Evolutionary conservation across 1,284 basidiomycete species (phyloP), one percentile per base, ranked within the genome.

Genomic region (Tilletiaria anomala): DNA sequence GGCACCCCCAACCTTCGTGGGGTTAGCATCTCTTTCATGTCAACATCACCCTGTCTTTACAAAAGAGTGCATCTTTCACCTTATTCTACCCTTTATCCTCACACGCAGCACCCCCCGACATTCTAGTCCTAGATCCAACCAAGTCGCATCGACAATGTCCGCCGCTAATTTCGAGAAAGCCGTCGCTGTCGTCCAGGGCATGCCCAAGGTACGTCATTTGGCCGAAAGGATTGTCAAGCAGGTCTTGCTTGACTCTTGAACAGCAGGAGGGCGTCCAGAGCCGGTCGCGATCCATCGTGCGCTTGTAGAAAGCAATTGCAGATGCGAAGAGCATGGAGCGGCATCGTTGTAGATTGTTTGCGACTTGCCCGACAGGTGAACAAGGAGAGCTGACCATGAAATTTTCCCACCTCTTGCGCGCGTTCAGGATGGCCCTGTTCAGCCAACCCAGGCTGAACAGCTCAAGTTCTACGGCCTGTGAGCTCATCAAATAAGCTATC

Each of bases 381-480:
- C 26, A 5, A 12, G 18, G 11, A 19, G 24, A 18, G 3, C 12
- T 6, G 2, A 8, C 3, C 17, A 18, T 21, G 21, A 2, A 14
- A 35, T 16, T 4, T 17, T 6, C 37, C 5, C 29, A 3, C 16
- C 23, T 24, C 8, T 36, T 42, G 17, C 4, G 5, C 37, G 14
- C 21, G 23, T 15, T 24, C 38, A 49, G 47, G 34, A 61, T 36
- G 53, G 54, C 16, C 56, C 58, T 19, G 58, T 58, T 22, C 53
- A 64, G 52, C 59, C 60, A 35, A 43, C 47, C 29, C 58, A 61
- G 52, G 47, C 51, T 18, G 47, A 61, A 18, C 59, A 66, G 53
- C 53, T 66, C 46, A 54, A 50, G 45, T 58, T 66, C 45, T 66
- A 66, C 54, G 50, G 52, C 32, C 50, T 53, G 49, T 61, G 39